phyloP scores from a whole-genome alignment of 2,329 filamentous ascomycete genomes.

The Ophiostoma piceae region DNA sequence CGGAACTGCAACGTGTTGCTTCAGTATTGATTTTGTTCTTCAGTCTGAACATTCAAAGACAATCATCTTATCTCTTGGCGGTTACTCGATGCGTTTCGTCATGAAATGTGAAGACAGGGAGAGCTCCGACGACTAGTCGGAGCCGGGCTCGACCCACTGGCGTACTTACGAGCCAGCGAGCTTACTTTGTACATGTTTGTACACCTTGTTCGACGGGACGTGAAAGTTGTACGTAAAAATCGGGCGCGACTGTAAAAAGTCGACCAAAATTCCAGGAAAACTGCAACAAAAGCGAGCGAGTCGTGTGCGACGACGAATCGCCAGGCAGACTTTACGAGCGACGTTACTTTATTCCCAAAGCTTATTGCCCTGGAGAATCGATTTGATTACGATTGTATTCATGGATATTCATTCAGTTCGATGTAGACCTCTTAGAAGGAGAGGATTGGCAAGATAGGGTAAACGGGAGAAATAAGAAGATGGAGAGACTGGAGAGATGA shows the following conservation, averaged over 20 bases:
- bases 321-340: neutral
- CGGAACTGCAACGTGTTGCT: neutral
- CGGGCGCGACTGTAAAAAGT: constrained; percentile 8
- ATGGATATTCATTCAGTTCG: neutral
- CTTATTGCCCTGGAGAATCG: neutral
- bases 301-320: neutral
- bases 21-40: neutral
- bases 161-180: constrained; percentile 3
- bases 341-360: neutral
- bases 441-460: neutral
- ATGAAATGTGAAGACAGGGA: neutral
- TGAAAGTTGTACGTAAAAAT: neutral
- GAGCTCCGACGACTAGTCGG: neutral
- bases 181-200: too few relatives aligned
- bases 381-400: constrained; percentile 7
- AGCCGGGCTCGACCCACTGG: neutral
- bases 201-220: neutral
- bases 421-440: neutral
- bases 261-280: neutral
- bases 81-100: constrained; percentile 6
- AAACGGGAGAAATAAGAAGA: neutral
- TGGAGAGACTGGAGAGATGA: neutral
- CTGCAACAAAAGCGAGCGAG: too few relatives aligned
- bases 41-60: neutral
- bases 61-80: constrained; percentile 24